Conservation (phyloP, 768 basidiomycete species). For the Trametes cinnabarina region DNA sequence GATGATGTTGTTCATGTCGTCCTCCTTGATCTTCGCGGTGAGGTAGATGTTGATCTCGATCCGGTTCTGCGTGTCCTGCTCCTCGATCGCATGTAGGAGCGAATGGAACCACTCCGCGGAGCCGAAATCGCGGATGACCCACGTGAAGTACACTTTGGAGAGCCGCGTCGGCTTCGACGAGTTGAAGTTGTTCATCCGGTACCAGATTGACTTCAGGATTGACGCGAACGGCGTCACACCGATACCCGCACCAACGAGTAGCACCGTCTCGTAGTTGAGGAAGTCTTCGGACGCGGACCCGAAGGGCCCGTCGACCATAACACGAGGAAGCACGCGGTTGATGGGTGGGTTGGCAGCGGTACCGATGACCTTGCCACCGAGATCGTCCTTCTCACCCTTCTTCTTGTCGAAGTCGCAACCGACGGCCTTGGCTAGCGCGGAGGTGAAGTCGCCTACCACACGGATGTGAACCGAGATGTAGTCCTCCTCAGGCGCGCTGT, state of each 20-base stretch:
- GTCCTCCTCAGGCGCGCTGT: slow-evolving; percentile 89
- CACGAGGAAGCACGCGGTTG: slow-evolving; percentile 75
- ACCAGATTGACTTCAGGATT: slow-evolving; percentile 91
- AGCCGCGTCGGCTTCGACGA: slow-evolving; percentile 73
- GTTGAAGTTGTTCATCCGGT: slow-evolving; percentile 89
- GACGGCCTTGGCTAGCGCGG: slow-evolving; percentile 73
- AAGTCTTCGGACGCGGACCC: slow-evolving; percentile 92
- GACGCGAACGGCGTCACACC: slow-evolving; percentile 96
- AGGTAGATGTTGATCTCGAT: slow-evolving; percentile 96
- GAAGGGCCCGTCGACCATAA: slow-evolving; percentile 97
- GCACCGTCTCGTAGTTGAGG: slow-evolving; percentile 82
- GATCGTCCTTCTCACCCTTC: slow-evolving; percentile 44
- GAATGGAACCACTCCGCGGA: slow-evolving; percentile 94
- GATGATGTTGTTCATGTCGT: slow-evolving; percentile 92
- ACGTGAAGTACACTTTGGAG: slow-evolving; percentile 90
- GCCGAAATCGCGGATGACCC: slow-evolving; percentile 94
- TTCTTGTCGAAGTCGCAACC: slow-evolving; percentile 78
- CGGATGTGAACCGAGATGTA: slow-evolving; percentile 94
- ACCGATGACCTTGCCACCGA: slow-evolving; percentile 61
- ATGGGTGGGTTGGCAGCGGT: slow-evolving; percentile 56
- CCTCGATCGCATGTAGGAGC: slow-evolving; percentile 88
- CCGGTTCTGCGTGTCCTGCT: slow-evolving; percentile 79
- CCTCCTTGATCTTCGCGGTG: slow-evolving; percentile 86
- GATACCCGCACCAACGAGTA: slow-evolving; percentile 92
- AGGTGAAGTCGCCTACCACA: slow-evolving; percentile 88